Base-by-base conservation (phyloP, 805 yeast genomes). In the Starmerella cellae region DNA sequence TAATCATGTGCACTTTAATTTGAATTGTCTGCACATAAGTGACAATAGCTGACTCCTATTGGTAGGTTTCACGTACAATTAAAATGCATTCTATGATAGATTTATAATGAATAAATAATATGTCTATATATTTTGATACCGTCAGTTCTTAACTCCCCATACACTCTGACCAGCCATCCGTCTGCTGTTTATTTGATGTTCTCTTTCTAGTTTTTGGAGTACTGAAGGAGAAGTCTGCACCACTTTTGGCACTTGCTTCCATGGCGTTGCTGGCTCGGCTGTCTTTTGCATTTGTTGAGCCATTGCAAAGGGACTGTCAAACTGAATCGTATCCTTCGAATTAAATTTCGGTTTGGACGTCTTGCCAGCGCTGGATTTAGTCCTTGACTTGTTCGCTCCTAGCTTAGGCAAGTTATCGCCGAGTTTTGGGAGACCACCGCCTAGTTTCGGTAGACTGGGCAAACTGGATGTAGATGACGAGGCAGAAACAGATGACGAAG, bases 171-270 rank as follows among this genome's bases (percentile, higher is more conserved):
- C 34, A 17, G 34, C 34, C 20, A 17, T 31, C 13, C 34, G 34
- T 16, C 34, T 13, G 29, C 20, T 38, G 26, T 45, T 45, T 27
- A 39, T 24, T 17, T 37, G 42, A 22, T 43, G 44, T 5, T 24
- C 32, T n/a, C 42, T 39, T 24, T 42, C 44, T 10, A 47, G 39
- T 10, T 29, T 42, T 29, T 45, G 42, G 9, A 47, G 28, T 11
- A 45, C 37, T 2, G 42, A 34, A 20, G 36, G 45, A 16, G 53
- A 39, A 6, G 50, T 43, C 17, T 34, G 42, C 3, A 24, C 42
- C 5, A 21, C 41, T 16, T 20, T 22, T 8, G 42, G 36, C 9
- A 46, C 46, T 18, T 38, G 44, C 38, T 42, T 43, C 54, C 54
- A 50, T 14, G 50, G 51, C n/a, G 49, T 45, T 2, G 44, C 9